Evolutionary conservation across 2,329 filamentous ascomycete genomes (phyloP).

Genomic region (Alternaria gansuensis): DNA sequence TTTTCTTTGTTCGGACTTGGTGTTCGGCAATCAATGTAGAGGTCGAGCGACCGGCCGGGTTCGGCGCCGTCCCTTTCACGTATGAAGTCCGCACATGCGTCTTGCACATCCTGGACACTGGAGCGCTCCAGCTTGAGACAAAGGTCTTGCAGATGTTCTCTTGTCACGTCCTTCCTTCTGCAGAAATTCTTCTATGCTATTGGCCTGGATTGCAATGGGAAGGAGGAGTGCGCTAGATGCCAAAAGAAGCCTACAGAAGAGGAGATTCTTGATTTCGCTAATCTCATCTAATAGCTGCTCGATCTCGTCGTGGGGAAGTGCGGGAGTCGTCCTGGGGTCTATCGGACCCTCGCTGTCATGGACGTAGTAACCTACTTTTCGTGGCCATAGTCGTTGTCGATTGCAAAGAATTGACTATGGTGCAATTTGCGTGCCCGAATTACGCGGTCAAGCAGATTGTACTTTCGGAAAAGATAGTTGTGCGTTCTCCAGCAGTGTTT

Average conservation of each 20-base stretch:
- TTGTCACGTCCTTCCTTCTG: conserved; percentile 54
- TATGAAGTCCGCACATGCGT: conserved; percentile 62
- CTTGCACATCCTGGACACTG: conserved; percentile 60
- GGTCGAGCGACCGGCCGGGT: conserved; percentile 49
- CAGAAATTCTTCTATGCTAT: conserved; percentile 59
- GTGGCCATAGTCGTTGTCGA: conserved; percentile 57
- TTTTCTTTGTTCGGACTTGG: conserved; percentile 24
- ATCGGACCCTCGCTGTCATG: conserved; percentile 44
- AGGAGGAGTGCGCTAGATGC: conserved; percentile 58
- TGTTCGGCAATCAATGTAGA: conserved; percentile 49
- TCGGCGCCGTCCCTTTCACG: conserved; percentile 55
- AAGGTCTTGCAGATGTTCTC: conserved; percentile 58
- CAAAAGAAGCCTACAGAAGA: conserved; percentile 61
- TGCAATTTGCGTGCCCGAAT: conserved; percentile 56
- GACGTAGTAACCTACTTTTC: conserved; percentile 53
- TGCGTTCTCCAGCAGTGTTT: conserved; percentile 53
- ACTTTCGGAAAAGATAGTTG: conserved; percentile 53
- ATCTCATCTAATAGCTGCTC: conserved; percentile 57
- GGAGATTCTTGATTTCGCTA: conserved; percentile 59
- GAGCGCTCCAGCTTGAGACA: conserved; percentile 61
- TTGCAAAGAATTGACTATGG: conserved; percentile 56
- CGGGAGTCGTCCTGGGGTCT: conserved; percentile 47
- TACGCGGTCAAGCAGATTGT: conserved; percentile 53
- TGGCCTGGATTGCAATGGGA: conserved; percentile 56
- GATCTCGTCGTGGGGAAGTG: conserved; percentile 57